A percentile compares a stretch with the other conserved stretches of the same genome.
phyloP scores from a whole-genome alignment of 2,329 filamentous ascomycete species.

The Cadophora gregata region DNA sequence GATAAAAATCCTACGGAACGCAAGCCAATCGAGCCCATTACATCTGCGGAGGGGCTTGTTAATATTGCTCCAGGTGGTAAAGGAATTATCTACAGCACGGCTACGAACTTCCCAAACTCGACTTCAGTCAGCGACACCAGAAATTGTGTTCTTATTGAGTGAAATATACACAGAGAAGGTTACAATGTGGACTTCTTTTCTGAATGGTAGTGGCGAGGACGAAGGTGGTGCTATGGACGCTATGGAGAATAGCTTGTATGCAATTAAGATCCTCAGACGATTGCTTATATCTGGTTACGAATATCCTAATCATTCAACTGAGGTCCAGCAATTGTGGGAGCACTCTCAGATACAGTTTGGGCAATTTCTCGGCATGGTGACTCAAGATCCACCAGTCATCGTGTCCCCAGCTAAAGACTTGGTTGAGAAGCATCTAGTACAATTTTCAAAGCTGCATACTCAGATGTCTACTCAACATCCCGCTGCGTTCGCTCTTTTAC shows the following conservation, averaged over 20 bases:
- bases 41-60: conserved; percentile 76
- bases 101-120: conserved; percentile 76
- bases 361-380: conserved; percentile 71
- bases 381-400: conserved; percentile 60
- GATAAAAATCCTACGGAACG: conserved; percentile 66
- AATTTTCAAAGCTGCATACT: conserved; percentile 90
- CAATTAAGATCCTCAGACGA: conserved; percentile 80
- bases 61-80: conserved; percentile 84
- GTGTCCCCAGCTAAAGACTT: conserved; percentile 60
- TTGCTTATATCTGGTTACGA: conserved; percentile 84
- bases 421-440: conserved; percentile 85
- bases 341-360: conserved; percentile 79
- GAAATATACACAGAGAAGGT: conserved; percentile 80
- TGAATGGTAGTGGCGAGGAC: conserved; percentile 63
- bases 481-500: conserved; percentile 81
- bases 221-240: conserved; percentile 64
- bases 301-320: conserved; percentile 77
- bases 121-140: conserved; percentile 79
- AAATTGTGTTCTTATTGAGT: conserved; percentile 80
- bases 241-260: conserved; percentile 78
- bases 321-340: conserved; percentile 81
- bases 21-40: conserved; percentile 62
- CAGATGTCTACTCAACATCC: conserved; percentile 83
- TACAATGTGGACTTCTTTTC: conserved; percentile 67
- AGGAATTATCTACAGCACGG: conserved; percentile 84